phyloP scores from a whole-genome alignment of 306 rosid genomes.

The Trifolium repens region DNA sequence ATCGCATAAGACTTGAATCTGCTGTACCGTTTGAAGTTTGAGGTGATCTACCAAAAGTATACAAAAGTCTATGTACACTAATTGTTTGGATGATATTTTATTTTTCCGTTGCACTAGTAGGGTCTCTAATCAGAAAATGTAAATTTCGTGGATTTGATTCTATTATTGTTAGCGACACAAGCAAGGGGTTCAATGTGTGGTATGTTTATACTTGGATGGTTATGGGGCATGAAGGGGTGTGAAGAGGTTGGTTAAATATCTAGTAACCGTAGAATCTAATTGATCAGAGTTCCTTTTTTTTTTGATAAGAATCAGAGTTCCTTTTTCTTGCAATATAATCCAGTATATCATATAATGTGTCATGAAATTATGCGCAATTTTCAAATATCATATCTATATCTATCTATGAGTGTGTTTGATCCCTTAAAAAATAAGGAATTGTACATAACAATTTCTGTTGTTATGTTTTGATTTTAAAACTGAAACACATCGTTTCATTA shows the following conservation, averaged over 20 bases:
- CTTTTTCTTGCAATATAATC: not conserved
- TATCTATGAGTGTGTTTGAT: no score
- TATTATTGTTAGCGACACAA: not conserved
- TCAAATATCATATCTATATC: no score
- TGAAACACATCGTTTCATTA: no score
- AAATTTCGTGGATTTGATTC: not conserved
- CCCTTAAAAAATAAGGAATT: no score
- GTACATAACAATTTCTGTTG: no score
- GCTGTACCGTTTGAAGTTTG: constrained; percentile 60
- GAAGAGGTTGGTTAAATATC: not conserved
- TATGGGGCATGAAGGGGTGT: not conserved
- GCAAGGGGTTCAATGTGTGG: no score
- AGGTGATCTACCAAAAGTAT: constrained; percentile 35
- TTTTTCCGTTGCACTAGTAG: constrained; percentile 1
- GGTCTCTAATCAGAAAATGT: constrained; percentile 10
- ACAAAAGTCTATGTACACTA: not conserved
- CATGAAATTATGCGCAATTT: not conserved
- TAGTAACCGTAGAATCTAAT: not conserved
- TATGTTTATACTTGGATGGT: not conserved
- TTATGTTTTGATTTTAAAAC: no score
- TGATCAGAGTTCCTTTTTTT: not conserved
- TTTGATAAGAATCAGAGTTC: not conserved
- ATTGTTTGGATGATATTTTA: constrained; percentile 5
- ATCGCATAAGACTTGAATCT: constrained; percentile 68
- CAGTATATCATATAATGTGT: not conserved